phyloP scores from a whole-genome alignment of 2,329 filamentous ascomycete genomes.

The Rutstroemia sp. region DNA sequence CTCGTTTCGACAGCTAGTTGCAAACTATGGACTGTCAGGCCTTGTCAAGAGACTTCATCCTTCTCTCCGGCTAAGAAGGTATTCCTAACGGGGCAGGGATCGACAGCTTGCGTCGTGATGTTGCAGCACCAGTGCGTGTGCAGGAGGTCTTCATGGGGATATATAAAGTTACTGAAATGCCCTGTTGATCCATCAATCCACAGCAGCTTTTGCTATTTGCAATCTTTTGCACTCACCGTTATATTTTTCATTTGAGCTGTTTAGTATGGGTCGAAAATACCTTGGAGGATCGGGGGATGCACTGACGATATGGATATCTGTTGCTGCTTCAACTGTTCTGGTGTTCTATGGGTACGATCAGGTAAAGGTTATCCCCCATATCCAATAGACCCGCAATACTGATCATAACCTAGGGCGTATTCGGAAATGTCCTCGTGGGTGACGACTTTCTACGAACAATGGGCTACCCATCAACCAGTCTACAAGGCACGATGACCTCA shows the following conservation, averaged over 20 bases:
- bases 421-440: conserved; percentile 36
- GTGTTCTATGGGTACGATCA: conserved; percentile 42
- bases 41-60: background rate
- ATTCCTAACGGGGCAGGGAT: background rate
- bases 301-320: conserved; percentile 45
- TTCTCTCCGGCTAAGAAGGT: background rate
- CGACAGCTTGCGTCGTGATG: background rate
- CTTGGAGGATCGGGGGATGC: conserved; percentile 42
- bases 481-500: background rate
- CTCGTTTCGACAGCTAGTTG: background rate
- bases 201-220: background rate
- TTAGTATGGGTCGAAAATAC: conserved; percentile 38
- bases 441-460: conserved; percentile 37
- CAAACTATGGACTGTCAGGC: background rate
- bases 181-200: background rate
- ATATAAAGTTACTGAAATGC: background rate
- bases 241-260: background rate
- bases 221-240: background rate
- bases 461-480: background rate
- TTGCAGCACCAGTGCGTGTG: background rate
- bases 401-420: conserved; percentile 22
- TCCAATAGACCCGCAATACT: background rate
- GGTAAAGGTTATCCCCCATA: conserved; percentile 15
- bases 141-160: background rate
- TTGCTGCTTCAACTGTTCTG: conserved; percentile 42